Base-by-base conservation (phyloP, 2,329 filamentous ascomycete genomes). In the Ascocoryne sarcoides region DNA sequence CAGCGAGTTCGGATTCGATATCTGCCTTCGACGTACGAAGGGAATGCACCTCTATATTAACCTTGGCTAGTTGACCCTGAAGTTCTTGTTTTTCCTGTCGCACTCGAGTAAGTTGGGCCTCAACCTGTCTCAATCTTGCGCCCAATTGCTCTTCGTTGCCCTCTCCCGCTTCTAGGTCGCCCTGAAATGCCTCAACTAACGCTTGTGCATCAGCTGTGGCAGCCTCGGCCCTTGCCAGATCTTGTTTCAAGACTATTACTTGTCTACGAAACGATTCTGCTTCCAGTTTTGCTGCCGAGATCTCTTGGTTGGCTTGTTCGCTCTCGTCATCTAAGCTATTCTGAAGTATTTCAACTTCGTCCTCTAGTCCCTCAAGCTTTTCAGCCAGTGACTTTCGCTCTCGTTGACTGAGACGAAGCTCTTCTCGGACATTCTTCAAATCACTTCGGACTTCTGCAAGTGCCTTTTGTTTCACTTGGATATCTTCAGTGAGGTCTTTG, bases 281-380 rank as follows among this genome's bases (percentile, higher is more conserved):
- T 37, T 62, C 53, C 28, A 68, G 61, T 41, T 65, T 67, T 10
- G 67, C 62, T 32, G 62, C 60, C 37, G 62, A 55, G 8, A 72
- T 55, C 32, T 71, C 67, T 29, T 67, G 61, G 12, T 65, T 73
- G 4, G 72, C 71, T 43, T 75, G 71, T 48, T 81, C 75, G 32
- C 72, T 71, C 57, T 82, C 79, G 36, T 84, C 79, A 36, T 64
- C 61, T 10, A 65, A 42, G 19, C 57, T 60, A n/a, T 58, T 60
- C 57, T 87, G 82, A 10, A 89, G 63, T 19, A 85, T 75, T 39
- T 85, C 79, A n/a, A 87, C 69, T 57, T 88, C 84, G 49, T 88
- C 83, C 56, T 89, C 82, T 15, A 89, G 60, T 5, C 71, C 70
- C 42, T 82, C 75, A 2, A 79, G 67, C 57, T 79, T 85, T 49